Evolutionary conservation across 2,329 filamentous ascomycete genomes (phyloP), one percentile per base, ranked within the genome.

Genomic region (Cyanodermella asteris): DNA sequence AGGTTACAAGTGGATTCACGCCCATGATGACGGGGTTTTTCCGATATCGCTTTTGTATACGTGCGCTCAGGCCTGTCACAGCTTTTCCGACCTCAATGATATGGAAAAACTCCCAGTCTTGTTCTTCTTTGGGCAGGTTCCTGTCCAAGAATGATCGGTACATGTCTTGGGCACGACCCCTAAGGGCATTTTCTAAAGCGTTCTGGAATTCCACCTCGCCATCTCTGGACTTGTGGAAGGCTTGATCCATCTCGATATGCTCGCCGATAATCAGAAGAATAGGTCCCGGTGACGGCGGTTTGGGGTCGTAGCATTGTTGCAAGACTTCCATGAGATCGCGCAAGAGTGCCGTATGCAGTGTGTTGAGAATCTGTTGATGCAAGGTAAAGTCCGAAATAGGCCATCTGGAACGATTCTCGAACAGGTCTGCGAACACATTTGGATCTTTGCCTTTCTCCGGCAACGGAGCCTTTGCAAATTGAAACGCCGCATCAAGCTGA

Each of bases 21-120:
- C 81, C 81, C 68, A 91, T 73, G 30, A 94, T 75, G 33, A 80
- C 72, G 1, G 78, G 78, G 30, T 74, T 87, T 38, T 76, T 84
- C 38, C 69, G 69, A 49, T 91, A 97, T 24, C 84, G 69, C 51
- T 94, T 94, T 46, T 81, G 73, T 25, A 93, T 90, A 43, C 73
- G 77, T 39, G 91, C 72, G 34, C 75, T 78, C 16, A 93, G 59
- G 36, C 77, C 81, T 24, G 80, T 72, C 5, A 94, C 78, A 1
- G 70, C 68, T 43, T 87, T 78, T 10, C 82, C 81, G 13, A 97
- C 64, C 41, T 82, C 68, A 30, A 93, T 80, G 28, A 94, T 73
- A 46, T 94, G 78, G 33, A 65, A 74, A 44, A 91, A 84, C 36
- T 93, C 69, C 82, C 87, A 93, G 24, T 77, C 63, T 34, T 81